These are phyloP conservation scores for Candida easanensis DNA, from an alignment of 805 yeast species.

Conservation along the genomic window DNA sequence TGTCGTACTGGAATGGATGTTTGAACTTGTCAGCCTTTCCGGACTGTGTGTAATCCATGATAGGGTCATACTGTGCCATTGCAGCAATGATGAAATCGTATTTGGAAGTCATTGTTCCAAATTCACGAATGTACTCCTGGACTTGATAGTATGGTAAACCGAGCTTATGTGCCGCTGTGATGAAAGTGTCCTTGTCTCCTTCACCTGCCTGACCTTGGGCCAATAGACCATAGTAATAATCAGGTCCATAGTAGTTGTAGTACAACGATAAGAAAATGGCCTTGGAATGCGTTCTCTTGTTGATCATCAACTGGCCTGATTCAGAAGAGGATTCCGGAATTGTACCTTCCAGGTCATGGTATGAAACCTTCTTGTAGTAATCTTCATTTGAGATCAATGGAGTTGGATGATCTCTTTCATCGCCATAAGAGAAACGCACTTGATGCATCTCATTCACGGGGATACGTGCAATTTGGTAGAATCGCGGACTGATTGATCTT, in stretches of 20 bases:
- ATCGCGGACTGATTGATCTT: conserved; percentile 59
- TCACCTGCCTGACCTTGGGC: conserved; percentile 73
- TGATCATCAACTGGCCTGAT: conserved; percentile 62
- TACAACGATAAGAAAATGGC: conserved; percentile 59
- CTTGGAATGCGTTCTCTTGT: conserved; percentile 54
- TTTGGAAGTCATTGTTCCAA: conserved; percentile 35
- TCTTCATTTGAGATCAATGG: conserved; percentile 24
- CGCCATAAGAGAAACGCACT: conserved; percentile 29
- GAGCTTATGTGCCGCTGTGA: conserved; percentile 61
- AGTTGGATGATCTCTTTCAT: conserved; percentile 33
- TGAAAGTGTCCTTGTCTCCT: conserved; percentile 76
- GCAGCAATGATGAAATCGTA: conserved; percentile 44
- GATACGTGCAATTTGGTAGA: conserved; percentile 54
- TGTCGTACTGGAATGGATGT: conserved; percentile 13
- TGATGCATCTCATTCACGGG: conserved; percentile 32
- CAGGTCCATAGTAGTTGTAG: conserved; percentile 61
- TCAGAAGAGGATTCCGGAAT: conserved; percentile 70
- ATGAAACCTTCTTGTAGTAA: conserved; percentile 38
- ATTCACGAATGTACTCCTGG: conserved; percentile 49
- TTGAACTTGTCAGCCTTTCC: conserved; percentile 16
- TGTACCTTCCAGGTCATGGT: conserved; percentile 65
- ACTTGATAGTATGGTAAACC: conserved; percentile 52
- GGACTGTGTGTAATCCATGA: conserved; percentile 33
- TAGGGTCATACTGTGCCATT: conserved; percentile 56
- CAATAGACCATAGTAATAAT: conserved; percentile 57